A percentile compares a stretch with the other conserved stretches of the same genome.
Evolutionary conservation across 768 basidiomycete genomes (phyloP).

Genomic region (Suillus hirtellus): DNA sequence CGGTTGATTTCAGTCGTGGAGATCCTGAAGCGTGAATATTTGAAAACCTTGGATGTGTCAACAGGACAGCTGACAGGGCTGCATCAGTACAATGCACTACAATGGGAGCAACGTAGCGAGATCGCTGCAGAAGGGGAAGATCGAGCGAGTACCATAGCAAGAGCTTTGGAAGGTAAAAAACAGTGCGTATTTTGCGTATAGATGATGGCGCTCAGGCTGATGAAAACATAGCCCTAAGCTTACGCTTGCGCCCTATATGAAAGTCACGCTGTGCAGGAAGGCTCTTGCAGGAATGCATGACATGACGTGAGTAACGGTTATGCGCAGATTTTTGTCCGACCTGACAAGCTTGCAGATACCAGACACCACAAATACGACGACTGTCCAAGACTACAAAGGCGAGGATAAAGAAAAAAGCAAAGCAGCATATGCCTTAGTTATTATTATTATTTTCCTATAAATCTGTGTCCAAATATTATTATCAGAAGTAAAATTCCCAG

Average conservation of each 20-base stretch:
- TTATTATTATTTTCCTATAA: constrained; percentile 25
- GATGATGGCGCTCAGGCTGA: constrained; percentile 11
- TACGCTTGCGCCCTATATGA: constrained; percentile 67
- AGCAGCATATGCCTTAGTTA: constrained; percentile 26
- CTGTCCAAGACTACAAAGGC: constrained; percentile 59
- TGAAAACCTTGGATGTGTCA: constrained; percentile 50
- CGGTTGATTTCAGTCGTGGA: constrained; percentile 78
- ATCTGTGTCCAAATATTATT: constrained; percentile 15
- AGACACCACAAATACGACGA: constrained; percentile 51
- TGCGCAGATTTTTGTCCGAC: background rate
- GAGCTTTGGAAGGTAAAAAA: constrained; percentile 58
- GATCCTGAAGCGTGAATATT: constrained; percentile 81
- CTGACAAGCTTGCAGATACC: constrained; percentile 46
- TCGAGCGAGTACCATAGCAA: constrained; percentile 25
- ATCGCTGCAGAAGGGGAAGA: constrained; percentile 35
- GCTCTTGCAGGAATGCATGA: constrained; percentile 42
- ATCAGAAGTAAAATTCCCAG: constrained; percentile 17
- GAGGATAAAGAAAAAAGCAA: constrained; percentile 48
- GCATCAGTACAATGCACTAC: constrained; percentile 77
- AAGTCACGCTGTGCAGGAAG: constrained; percentile 56
- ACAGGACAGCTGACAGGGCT: constrained; percentile 52
- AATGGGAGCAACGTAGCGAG: constrained; percentile 37
- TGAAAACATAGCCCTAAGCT: constrained; percentile 45
- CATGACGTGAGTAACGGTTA: constrained; percentile 49
- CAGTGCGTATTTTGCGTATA: constrained; percentile 44